Evolutionary conservation across 2,329 filamentous ascomycete genomes (phyloP).

Genomic region (Dactylella cylindrospora): DNA sequence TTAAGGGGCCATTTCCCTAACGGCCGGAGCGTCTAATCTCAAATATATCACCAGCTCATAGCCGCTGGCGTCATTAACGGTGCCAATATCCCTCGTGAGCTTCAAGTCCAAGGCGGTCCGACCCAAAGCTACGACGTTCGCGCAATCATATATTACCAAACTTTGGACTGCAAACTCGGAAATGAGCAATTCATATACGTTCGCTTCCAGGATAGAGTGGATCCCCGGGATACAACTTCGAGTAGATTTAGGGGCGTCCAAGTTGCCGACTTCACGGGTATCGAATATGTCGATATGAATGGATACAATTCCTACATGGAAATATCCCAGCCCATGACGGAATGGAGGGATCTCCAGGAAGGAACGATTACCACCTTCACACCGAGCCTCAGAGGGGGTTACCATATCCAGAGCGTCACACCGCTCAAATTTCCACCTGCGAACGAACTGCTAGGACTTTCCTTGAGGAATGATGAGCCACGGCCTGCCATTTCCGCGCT

Average conservation of each 20-base stretch:
- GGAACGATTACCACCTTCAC: too few species aligned
- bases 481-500: too few species aligned
- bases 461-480: too few species aligned
- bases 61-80: constrained; percentile 25
- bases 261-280: constrained; percentile 3
- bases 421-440: too few species aligned
- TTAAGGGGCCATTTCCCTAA: too few species aligned
- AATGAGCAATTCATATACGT: constrained; percentile 25
- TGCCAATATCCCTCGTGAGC: neutral
- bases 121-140: neutral
- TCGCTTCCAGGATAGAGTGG: neutral
- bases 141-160: constrained; percentile 21
- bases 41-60: constrained; percentile 21
- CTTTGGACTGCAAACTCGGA: neutral
- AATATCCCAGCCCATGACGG: too few species aligned
- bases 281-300: constrained; percentile 3
- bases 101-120: neutral
- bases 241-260: constrained; percentile 15
- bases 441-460: too few species aligned
- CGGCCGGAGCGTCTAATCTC: too few species aligned
- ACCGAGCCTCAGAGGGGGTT: too few species aligned
- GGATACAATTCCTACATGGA: constrained; percentile 19
- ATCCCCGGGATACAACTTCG: neutral
- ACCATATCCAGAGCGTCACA: too few species aligned
- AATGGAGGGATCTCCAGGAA: too few species aligned